Percentiles rank a stretch among this genome's conserved stretches.
Conservation (phyloP, 2,329 filamentous ascomycete species). For the Pestalotiopsis fici region DNA sequence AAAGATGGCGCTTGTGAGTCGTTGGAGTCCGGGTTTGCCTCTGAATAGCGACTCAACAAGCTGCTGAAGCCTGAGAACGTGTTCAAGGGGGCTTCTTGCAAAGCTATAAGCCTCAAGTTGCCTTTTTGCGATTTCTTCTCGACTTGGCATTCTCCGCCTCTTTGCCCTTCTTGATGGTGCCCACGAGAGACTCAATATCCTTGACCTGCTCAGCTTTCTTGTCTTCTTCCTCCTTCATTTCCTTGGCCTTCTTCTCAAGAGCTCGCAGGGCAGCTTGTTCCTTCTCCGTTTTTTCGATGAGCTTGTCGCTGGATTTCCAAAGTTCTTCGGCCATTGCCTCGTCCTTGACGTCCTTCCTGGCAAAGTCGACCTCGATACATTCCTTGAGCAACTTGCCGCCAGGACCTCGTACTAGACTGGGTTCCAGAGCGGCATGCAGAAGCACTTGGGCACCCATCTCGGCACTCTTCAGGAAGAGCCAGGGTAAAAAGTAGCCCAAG, state of each 20-base stretch:
- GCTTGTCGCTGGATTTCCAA: conserved; percentile 85
- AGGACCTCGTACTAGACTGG: conserved; percentile 60
- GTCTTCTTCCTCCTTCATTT: conserved; percentile 30
- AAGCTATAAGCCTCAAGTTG: conserved; percentile 14
- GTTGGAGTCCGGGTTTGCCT: no score
- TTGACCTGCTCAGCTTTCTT: conserved; percentile 29
- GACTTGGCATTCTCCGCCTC: conserved; percentile 32
- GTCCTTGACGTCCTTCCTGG: conserved; percentile 73
- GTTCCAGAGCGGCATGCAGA: conserved; percentile 83
- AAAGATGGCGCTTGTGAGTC: no score
- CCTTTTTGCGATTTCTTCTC: conserved; percentile 30
- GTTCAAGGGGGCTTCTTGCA: background rate
- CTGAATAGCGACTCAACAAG: no score
- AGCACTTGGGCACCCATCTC: conserved; percentile 84
- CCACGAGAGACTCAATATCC: conserved; percentile 26
- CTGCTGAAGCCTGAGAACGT: no score
- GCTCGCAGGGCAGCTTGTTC: conserved; percentile 59
- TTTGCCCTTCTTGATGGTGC: conserved; percentile 34
- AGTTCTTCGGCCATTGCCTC: conserved; percentile 80
- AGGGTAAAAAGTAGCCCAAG: conserved; percentile 76
- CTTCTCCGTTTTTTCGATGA: conserved; percentile 82
- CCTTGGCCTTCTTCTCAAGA: conserved; percentile 39
- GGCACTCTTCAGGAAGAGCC: conserved; percentile 85
- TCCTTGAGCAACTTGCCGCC: conserved; percentile 85
- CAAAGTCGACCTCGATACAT: conserved; percentile 74